Percentiles rank a stretch among this genome's conserved stretches.
Evolutionary conservation across 495 filamentous ascomycete species (phyloP).

Genomic region (Aspergillus coremiiformis): DNA sequence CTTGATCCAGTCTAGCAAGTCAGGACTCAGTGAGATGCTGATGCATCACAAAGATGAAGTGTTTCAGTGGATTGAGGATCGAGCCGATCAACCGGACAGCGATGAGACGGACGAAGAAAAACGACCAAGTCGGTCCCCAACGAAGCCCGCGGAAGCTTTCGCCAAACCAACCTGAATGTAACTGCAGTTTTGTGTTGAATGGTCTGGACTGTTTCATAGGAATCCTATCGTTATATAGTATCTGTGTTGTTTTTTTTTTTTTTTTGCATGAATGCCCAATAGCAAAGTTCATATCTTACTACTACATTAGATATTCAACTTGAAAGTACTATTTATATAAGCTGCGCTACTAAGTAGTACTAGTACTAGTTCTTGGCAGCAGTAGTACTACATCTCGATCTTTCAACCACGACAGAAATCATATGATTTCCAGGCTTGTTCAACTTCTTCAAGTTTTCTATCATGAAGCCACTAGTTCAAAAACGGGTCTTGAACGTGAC

Average conservation of each 20-base stretch:
- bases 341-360: not conserved
- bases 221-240: too few species aligned
- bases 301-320: too few species aligned
- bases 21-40: constrained; percentile 58
- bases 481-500: too few species aligned
- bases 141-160: constrained; percentile 2
- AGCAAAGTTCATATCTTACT: too few species aligned
- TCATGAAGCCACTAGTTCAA: too few species aligned
- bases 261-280: not conserved
- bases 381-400: too few species aligned
- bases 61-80: constrained; percentile 45
- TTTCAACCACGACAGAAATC: too few species aligned
- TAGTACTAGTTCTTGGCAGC: too few species aligned
- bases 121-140: constrained; percentile 13
- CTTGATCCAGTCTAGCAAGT: constrained; percentile 46
- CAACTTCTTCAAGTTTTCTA: too few species aligned
- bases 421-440: too few species aligned
- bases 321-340: too few species aligned
- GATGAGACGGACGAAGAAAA: constrained; percentile 28
- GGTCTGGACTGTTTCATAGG: not conserved
- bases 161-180: not conserved
- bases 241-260: too few species aligned
- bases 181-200: not conserved
- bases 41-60: constrained; percentile 49
- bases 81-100: constrained; percentile 25